Evolutionary conservation across 2,329 filamentous ascomycete species (phyloP).

Genomic region (Hymenoscyphus linearis): DNA sequence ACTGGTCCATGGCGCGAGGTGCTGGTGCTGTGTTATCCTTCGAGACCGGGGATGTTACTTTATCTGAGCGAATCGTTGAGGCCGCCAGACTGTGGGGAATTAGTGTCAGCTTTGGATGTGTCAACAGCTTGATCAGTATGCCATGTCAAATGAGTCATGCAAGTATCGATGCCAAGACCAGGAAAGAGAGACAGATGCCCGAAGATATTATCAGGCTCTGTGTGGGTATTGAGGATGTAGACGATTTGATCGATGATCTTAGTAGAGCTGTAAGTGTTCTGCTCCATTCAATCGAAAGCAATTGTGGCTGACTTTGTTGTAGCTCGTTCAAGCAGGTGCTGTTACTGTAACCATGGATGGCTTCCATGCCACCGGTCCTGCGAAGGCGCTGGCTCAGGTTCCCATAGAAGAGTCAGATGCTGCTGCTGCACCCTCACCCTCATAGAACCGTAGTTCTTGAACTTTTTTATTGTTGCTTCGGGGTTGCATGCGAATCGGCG

Average conservation of each 20-base stretch:
- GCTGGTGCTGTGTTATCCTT: constrained; percentile 93
- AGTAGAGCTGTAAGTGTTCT: constrained; percentile 71
- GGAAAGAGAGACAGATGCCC: constrained; percentile 83
- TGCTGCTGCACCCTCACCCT: constrained; percentile 20
- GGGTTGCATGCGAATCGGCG: background rate
- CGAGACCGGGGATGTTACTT: constrained; percentile 78
- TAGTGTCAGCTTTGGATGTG: constrained; percentile 94
- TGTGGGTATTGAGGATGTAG: constrained; percentile 89
- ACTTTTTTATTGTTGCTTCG: background rate
- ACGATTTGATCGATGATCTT: constrained; percentile 90
- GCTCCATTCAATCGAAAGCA: background rate
- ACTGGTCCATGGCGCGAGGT: constrained; percentile 92
- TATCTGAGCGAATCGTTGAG: constrained; percentile 93
- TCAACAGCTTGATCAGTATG: constrained; percentile 99
- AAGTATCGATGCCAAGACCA: constrained; percentile 92
- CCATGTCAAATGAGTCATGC: constrained; percentile 99
- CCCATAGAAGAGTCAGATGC: constrained; percentile 28
- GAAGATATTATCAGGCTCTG: constrained; percentile 95
- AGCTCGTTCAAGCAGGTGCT: constrained; percentile 91
- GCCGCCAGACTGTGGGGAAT: constrained; percentile 89
- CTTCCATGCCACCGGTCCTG: constrained; percentile 55
- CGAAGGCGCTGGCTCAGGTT: constrained; percentile 23
- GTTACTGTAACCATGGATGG: constrained; percentile 81
- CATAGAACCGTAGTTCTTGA: background rate
- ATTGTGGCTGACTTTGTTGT: constrained; percentile 20